A percentile compares a stretch with the other conserved stretches of the same genome.
These are phyloP conservation scores for Pyrenula massariospora DNA, from an alignment of 495 filamentous ascomycete species.

Conservation along the genomic window DNA sequence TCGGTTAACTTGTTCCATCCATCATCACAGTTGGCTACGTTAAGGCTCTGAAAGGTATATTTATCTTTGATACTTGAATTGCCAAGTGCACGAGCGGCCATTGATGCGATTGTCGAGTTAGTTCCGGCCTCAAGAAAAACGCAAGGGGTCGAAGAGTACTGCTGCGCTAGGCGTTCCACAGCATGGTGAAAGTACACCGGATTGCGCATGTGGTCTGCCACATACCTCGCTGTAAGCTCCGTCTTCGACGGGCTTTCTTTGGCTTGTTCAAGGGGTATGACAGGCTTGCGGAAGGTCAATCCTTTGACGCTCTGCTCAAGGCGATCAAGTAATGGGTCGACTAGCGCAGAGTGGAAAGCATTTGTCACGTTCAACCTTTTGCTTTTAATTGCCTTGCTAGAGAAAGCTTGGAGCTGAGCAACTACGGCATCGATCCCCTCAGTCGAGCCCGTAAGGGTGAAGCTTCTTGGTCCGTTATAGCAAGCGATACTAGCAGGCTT, in stretches of 20 bases:
- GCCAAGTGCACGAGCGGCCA: slow-evolving; percentile 17
- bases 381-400: slow-evolving; percentile 12
- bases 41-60: slow-evolving; percentile 6
- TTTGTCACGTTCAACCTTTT: slow-evolving; percentile 32
- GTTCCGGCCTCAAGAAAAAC: slow-evolving; percentile 30
- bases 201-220: slow-evolving; percentile 20
- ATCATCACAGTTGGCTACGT: slow-evolving; percentile 4
- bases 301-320: slow-evolving; percentile 14
- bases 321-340: slow-evolving; percentile 21
- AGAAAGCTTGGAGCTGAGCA: slow-evolving; percentile 1
- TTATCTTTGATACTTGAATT: slow-evolving; percentile 2
- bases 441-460: slow-evolving; percentile 23
- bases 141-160: slow-evolving; percentile 7
- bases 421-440: slow-evolving; percentile 18
- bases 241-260: slow-evolving; percentile 6
- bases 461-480: slow-evolving; percentile 28
- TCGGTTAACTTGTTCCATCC: slow-evolving; percentile 6
- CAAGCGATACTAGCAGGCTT: slow-evolving; percentile 22
- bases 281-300: slow-evolving; percentile 15
- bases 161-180: slow-evolving; percentile 17
- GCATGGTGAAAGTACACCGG: slow-evolving; percentile 31
- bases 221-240: slow-evolving; percentile 1
- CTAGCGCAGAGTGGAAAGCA: slow-evolving; percentile 35
- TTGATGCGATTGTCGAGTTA: slow-evolving; percentile 15
- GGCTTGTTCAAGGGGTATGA: slow-evolving; percentile 19